Evolutionary conservation across 2,329 filamentous ascomycete genomes (phyloP).

Genomic region (Diaporthe destruens): DNA sequence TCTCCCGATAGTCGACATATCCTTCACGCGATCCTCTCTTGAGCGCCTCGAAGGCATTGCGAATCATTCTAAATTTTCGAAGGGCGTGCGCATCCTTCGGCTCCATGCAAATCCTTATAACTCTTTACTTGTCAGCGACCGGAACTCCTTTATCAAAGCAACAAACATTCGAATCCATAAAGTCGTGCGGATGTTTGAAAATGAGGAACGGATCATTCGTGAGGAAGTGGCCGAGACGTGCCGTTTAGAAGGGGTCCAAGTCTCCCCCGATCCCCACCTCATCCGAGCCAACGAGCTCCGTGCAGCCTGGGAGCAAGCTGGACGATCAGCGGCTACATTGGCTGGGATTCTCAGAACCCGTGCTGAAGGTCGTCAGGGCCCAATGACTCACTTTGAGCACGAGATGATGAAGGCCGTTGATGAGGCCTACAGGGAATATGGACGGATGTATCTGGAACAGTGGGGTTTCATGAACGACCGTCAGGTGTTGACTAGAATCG

Average conservation of each 20-base stretch:
- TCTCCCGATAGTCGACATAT: neutral
- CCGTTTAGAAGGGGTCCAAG: too few relatives aligned
- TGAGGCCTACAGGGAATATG: neutral
- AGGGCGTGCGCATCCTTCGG: neutral
- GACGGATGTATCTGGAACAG: neutral
- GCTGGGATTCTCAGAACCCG: too few relatives aligned
- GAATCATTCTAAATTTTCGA: neutral
- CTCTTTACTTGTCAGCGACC: neutral
- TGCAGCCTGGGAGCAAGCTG: too few relatives aligned
- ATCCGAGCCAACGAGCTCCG: too few relatives aligned
- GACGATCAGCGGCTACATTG: too few relatives aligned
- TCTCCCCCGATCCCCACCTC: too few relatives aligned
- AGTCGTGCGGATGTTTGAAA: too few relatives aligned
- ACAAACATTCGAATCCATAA: too few relatives aligned
- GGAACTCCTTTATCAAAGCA: accelerated
- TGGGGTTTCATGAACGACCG: neutral
- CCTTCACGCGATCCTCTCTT: neutral
- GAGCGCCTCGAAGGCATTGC: neutral
- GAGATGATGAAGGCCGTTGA: neutral
- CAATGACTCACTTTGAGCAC: neutral
- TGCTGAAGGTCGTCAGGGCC: too few relatives aligned
- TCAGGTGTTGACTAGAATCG: neutral
- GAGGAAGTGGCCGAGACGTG: too few relatives aligned
- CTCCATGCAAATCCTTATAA: neutral
- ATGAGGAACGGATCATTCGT: too few relatives aligned